A percentile compares a stretch with the other conserved stretches of the same genome.
Conservation (phyloP, 2,329 filamentous ascomycete species). For the Hymenoscyphus linearis region DNA sequence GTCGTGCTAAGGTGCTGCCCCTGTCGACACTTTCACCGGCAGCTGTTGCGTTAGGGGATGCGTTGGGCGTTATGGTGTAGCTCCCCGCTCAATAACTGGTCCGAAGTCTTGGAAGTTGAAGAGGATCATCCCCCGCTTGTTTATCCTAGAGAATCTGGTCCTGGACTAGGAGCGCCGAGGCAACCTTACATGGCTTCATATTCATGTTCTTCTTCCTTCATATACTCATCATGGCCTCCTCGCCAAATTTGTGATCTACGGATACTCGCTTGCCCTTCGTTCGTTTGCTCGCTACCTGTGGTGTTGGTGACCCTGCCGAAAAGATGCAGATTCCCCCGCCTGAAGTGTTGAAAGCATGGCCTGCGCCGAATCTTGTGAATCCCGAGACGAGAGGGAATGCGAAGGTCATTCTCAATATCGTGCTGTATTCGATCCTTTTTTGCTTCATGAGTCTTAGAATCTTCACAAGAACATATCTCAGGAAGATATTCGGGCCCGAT, state of each 20-base stretch:
- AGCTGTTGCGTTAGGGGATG: too few species aligned
- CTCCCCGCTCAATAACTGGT: too few species aligned
- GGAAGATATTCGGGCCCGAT: constrained; percentile 41
- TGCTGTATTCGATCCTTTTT: constrained; percentile 36
- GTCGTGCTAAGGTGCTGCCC: too few species aligned
- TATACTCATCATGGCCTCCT: neutral
- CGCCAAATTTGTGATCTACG: neutral
- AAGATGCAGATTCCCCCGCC: constrained; percentile 23
- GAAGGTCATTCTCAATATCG: constrained; percentile 38
- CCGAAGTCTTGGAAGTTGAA: too few species aligned
- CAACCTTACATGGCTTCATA: neutral
- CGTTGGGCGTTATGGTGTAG: too few species aligned
- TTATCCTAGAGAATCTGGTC: neutral
- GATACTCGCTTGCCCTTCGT: neutral
- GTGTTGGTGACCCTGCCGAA: neutral
- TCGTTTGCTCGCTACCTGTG: neutral
- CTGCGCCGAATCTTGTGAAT: constrained; percentile 41
- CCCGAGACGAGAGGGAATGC: constrained; percentile 40
- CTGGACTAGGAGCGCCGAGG: neutral
- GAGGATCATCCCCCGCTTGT: too few species aligned
- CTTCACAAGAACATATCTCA: constrained; percentile 40
- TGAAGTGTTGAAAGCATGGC: constrained; percentile 25
- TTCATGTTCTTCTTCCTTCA: neutral
- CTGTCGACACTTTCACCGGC: too few species aligned
- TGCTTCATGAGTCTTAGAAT: constrained; percentile 40